Percentiles rank a stretch among this genome's conserved stretches.
Conservation (phyloP, 228 moss, liverwort and hornwort species). For the Sphagnum magellanicum region DNA sequence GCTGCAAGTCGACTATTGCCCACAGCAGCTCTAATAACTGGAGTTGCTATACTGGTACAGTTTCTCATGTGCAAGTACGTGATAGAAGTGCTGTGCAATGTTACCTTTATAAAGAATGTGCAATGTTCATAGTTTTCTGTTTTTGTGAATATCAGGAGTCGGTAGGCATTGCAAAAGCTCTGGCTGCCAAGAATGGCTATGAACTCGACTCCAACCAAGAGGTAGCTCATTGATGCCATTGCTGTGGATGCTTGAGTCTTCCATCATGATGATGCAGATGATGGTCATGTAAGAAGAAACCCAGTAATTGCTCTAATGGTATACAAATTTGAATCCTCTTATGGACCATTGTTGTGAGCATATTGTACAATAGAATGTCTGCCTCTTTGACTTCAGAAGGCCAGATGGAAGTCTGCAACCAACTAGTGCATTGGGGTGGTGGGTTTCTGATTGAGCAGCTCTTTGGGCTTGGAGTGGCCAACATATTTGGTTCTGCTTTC, state of each 20-base stretch:
- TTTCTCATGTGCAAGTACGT: neutral
- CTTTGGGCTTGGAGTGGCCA: slow-evolving; percentile 85
- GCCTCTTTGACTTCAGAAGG: no score
- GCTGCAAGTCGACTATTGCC: slow-evolving; percentile 43
- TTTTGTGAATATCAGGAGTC: slow-evolving; percentile 51
- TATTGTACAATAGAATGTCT: no score
- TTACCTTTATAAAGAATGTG: no score
- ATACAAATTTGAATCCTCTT: no score
- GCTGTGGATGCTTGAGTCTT: neutral
- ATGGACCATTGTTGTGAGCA: no score
- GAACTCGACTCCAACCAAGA: slow-evolving; percentile 92
- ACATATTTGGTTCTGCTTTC: slow-evolving; percentile 75
- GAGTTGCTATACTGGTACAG: slow-evolving; percentile 83
- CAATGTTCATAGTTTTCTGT: no score
- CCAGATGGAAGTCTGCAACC: no score
- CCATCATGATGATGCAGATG: neutral
- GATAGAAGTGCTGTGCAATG: no score
- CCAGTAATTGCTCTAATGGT: no score
- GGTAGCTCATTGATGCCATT: slow-evolving; percentile 20
- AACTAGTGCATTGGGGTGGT: neutral
- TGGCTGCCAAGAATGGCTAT: slow-evolving; percentile 89
- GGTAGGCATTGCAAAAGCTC: slow-evolving; percentile 79
- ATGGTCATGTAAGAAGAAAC: no score
- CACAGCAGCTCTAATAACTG: slow-evolving; percentile 76
- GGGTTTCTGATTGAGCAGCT: slow-evolving; percentile 39